Evolutionary conservation across 2,329 filamentous ascomycete genomes (phyloP).

Genomic region (Apiospora rasikravindrae): DNA sequence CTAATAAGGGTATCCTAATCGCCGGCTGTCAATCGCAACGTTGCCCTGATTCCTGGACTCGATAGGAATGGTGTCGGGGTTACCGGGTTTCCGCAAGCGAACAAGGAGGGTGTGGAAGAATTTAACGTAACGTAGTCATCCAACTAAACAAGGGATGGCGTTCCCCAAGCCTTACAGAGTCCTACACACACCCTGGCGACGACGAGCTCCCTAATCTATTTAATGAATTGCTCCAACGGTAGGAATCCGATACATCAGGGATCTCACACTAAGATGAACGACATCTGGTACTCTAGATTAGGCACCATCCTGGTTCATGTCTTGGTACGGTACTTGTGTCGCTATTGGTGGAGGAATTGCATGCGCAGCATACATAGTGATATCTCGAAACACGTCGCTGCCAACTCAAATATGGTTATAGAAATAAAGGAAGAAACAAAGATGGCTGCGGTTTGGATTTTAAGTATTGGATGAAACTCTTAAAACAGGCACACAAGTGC

Average conservation of each 20-base stretch:
- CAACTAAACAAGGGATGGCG: not conserved
- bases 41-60: not conserved
- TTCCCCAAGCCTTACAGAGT: not conserved
- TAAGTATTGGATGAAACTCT: not conserved
- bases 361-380: too few species aligned
- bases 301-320: not conserved
- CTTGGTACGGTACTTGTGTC: not conserved
- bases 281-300: not conserved
- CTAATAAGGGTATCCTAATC: not conserved
- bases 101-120: not conserved
- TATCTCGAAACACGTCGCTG: constrained; percentile 3
- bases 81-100: constrained; percentile 10
- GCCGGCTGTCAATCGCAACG: not conserved
- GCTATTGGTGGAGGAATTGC: not conserved
- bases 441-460: not conserved
- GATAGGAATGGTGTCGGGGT: not conserved
- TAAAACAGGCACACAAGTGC: not conserved
- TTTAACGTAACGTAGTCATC: not conserved
- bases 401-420: not conserved
- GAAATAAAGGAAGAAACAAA: not conserved
- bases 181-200: not conserved
- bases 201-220: not conserved
- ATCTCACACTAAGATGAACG: too few species aligned
- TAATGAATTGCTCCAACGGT: too few species aligned
- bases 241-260: not conserved